Evolutionary conservation across 192 early-diverging fungal species (phyloP).

Genomic region (Lobosporangium transversale): DNA sequence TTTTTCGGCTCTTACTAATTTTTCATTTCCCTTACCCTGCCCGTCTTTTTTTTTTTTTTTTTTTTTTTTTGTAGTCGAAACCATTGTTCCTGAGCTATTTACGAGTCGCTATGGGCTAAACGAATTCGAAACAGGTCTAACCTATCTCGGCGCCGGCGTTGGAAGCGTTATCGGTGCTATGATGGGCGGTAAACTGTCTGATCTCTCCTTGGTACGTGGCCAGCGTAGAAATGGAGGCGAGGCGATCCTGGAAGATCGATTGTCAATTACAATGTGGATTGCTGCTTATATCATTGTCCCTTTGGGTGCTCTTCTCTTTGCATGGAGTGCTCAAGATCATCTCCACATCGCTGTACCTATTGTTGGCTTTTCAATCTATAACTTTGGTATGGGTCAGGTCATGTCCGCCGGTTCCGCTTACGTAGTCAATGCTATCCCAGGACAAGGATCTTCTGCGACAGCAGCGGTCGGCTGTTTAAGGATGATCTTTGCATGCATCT

Average conservation of each 20-base stretch:
- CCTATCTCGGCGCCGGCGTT: slow-evolving; percentile 47
- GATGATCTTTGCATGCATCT: slow-evolving; percentile 55
- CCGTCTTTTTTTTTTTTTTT: no score
- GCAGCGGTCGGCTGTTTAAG: slow-evolving; percentile 55
- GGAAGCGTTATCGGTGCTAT: slow-evolving; percentile 57
- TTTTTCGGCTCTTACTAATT: neutral
- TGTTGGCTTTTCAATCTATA: slow-evolving; percentile 56
- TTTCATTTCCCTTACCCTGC: no score
- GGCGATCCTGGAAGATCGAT: slow-evolving; percentile 54
- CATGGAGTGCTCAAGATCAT: slow-evolving; percentile 52
- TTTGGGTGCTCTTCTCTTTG: slow-evolving; percentile 56
- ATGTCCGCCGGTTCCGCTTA: slow-evolving; percentile 53
- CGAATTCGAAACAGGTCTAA: slow-evolving; percentile 38
- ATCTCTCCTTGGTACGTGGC: slow-evolving; percentile 41
- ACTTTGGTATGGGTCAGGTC: slow-evolving; percentile 60
- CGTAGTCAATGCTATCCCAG: slow-evolving; percentile 56
- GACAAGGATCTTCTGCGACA: slow-evolving; percentile 56
- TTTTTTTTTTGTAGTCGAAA: slow-evolving; percentile 22
- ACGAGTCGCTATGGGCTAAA: slow-evolving; percentile 15
- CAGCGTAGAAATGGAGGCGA: slow-evolving; percentile 38
- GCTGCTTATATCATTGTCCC: slow-evolving; percentile 55
- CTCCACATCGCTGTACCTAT: slow-evolving; percentile 52
- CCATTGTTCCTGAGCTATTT: slow-evolving; percentile 24
- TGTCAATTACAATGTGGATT: slow-evolving; percentile 54
- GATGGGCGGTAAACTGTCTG: slow-evolving; percentile 53